Evolutionary conservation across 495 filamentous ascomycete genomes (phyloP), one percentile per base, ranked within the genome.

Genomic region (Gamarada debralockiae): DNA sequence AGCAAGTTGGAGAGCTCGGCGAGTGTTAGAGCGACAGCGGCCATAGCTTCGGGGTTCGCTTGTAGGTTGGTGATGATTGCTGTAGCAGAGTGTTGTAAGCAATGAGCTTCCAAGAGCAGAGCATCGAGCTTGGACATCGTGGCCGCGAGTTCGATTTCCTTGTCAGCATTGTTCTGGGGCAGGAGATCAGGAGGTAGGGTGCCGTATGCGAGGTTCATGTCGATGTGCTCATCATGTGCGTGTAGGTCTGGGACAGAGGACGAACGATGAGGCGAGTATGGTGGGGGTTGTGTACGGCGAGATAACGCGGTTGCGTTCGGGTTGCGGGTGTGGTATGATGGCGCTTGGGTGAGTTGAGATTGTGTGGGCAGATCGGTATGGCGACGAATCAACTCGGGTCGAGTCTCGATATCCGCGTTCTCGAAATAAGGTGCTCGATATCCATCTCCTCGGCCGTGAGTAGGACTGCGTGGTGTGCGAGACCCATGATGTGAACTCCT

Each of bases 181-280:
- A 44, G 59, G 20, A 56, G 57, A 38, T 64, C 69, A 48, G 46
- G 56, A 51, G 70, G 66, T 3, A 87, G 66, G 29, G 80, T 71
- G 31, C 91, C 91, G 63, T 96, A 96, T 15, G 91, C 91, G 18
- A 96, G 73, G 58, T 93, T 77, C 86, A 93, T 89, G 57, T 96
- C 91, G 53, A 95, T 83, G 27, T 82, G 69, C 40, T 83, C 78
- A 12, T 43, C 40, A 4, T 43, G 10, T 37, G 74, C 70, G 33
- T 52, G 56, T 40, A 72, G 46, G n/a, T 70, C 61, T 9, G 67
- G 64, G 47, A 73, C 69, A 15, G 74, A 75, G 13, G 58, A 53
- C n/a, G 69, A 62, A 20, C 71, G 71, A 2, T 48, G 36, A 3
- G 38, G 34, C 7, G 31, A 42, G 17, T 59, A 46, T 24, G 54